phyloP scores from a whole-genome alignment of 805 yeast species.

The Lipomyces mesembrius region DNA sequence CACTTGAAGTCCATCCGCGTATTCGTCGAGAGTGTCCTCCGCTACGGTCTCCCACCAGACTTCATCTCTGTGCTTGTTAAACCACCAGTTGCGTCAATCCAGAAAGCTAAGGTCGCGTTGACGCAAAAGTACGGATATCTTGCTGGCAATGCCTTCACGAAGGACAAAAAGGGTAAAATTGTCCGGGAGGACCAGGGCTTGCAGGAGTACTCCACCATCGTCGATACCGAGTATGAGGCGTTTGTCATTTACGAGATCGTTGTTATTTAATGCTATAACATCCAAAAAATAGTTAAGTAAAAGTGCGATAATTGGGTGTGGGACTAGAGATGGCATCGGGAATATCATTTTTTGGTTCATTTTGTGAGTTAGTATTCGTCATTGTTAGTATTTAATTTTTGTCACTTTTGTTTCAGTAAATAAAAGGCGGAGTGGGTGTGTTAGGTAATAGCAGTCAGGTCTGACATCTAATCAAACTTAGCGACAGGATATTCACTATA shows the following conservation, averaged over 20 bases:
- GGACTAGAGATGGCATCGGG: conserved; percentile 1
- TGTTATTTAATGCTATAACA: conserved; percentile 18
- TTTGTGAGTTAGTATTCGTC: neutral
- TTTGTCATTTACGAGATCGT: conserved; percentile 78
- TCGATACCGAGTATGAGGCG: conserved; percentile 95
- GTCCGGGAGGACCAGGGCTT: conserved; percentile 65
- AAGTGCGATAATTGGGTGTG: neutral
- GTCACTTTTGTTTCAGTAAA: neutral
- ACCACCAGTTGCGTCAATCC: conserved; percentile 51
- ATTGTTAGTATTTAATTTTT: neutral
- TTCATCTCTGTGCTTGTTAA: conserved; percentile 60
- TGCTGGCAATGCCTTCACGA: conserved; percentile 84
- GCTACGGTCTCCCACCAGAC: conserved; percentile 96
- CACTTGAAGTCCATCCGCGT: conserved; percentile 86
- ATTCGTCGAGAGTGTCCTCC: conserved; percentile 88
- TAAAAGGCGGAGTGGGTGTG: neutral
- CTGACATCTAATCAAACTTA: neutral
- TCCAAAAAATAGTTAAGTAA: neutral
- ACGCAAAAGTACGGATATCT: conserved; percentile 80
- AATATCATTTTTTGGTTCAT: neutral
- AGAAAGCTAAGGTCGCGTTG: conserved; percentile 70
- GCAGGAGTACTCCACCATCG: conserved; percentile 87
- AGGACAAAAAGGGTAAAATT: conserved; percentile 67
- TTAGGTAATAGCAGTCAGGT: neutral
- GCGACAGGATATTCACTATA: neutral